Evolutionary conservation across 2,329 filamentous ascomycete genomes (phyloP).

Genomic region (Cladosporium sp.): DNA sequence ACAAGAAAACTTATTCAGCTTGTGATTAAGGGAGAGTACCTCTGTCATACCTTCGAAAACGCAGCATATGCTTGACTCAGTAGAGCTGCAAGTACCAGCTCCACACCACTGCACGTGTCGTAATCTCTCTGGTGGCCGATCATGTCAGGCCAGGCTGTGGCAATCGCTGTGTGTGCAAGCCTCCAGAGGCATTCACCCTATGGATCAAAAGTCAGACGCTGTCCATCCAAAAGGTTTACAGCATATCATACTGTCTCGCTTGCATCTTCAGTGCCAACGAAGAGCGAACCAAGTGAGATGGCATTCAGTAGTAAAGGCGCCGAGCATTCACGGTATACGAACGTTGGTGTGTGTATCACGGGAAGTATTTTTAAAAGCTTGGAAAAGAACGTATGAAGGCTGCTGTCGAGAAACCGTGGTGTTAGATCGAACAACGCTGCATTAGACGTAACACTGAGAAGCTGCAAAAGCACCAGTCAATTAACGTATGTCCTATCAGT

Average conservation of each 20-base stretch:
- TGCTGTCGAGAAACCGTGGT: conserved; percentile 1
- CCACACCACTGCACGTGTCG: conserved; percentile 1
- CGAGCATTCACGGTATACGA: conserved; percentile 4
- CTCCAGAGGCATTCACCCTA: conserved; percentile 5
- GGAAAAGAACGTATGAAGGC: neutral
- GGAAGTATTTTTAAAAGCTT: neutral
- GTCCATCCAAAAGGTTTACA: too few relatives aligned
- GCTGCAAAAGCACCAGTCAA: neutral
- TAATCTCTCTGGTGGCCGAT: neutral
- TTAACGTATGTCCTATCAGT: neutral
- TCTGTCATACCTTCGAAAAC: neutral
- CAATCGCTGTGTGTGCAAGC: conserved; percentile 1
- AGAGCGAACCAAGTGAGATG: neutral
- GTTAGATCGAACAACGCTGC: neutral
- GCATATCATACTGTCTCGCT: neutral
- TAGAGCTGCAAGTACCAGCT: conserved; percentile 1
- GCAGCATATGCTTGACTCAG: conserved; percentile 8
- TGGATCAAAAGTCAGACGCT: neutral
- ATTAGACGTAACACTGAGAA: conserved; percentile 4
- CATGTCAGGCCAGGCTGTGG: conserved; percentile 2
- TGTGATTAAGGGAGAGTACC: neutral
- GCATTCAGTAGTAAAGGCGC: conserved; percentile 1
- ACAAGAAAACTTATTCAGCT: neutral
- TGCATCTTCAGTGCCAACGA: neutral
- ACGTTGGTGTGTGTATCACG: neutral